Base-by-base conservation (phyloP, 2,329 filamentous ascomycete genomes). In the Cordyceps farinosa region DNA sequence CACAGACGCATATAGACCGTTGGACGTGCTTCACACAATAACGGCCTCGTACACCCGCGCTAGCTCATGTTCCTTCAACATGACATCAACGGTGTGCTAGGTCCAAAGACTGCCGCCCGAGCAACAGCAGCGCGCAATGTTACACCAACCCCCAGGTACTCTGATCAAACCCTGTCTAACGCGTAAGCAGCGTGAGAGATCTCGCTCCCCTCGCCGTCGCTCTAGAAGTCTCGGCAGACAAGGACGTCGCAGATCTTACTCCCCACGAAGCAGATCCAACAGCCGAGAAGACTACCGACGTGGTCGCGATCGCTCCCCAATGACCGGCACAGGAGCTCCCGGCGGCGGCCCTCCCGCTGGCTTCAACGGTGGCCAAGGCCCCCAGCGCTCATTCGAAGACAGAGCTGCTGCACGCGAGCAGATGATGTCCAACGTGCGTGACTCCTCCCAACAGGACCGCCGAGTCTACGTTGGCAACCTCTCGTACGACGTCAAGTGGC, bases 401-500 rank as follows among this genome's bases (percentile, higher is more conserved):
- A 88, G 92, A 72, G 82, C 86, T 67, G 87, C 84, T 67, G 90
- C 90, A 72, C 93, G 95, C 79, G 92, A 97, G 79, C 89, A 92
- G 77, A 97, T 96, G 92, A 96, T 98, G 91, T 90, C 88, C 79
- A 92, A 87, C 75, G 89, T 97, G 71, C 89, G 92, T 75, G 95
- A 98, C 74, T 90, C 91, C 52, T 98, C 95, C 66, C 95, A 98
- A 77, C 95, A 99, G 80, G 95, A 99, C 84, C 94, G 95, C 75
- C 93, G 95, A 70, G 95, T 99, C 86, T 99, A 99, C 77, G 95
- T 99, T 76, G 95, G 95, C 79, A 99, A 99, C 77, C 85, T 99
- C 71, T 95, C 93, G 56, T 99, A 99, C 83, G 95, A 99, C 84
- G 95, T 99, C 77, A 99, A 99, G 84, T 99, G 95, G 95, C 94